phyloP scores from a whole-genome alignment of 495 filamentous ascomycete species.

The Neurospora sp. region DNA sequence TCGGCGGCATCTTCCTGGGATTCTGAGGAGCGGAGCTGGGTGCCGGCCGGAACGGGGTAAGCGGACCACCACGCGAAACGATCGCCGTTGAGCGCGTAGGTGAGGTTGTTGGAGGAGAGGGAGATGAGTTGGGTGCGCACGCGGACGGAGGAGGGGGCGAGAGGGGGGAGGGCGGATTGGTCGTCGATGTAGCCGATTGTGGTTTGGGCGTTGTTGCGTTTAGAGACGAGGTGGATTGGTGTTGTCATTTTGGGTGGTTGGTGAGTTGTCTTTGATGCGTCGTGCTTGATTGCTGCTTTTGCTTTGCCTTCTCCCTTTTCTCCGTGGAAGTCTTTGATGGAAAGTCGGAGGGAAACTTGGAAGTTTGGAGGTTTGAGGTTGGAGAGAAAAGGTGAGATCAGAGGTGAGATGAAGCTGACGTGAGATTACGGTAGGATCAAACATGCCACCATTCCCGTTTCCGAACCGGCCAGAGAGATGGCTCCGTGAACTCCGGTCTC shows the following conservation, averaged over 20 bases:
- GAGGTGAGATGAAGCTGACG: neutral
- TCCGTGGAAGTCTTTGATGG: neutral
- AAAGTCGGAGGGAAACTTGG: neutral
- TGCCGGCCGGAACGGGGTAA: slow-evolving; percentile 22
- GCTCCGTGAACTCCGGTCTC: neutral
- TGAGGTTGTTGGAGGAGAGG: slow-evolving; percentile 37
- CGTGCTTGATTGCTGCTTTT: neutral
- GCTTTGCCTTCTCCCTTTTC: too few species aligned
- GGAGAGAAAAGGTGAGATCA: neutral
- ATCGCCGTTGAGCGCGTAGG: slow-evolving; percentile 30
- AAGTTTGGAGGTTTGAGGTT: neutral
- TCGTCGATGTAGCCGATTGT: neutral
- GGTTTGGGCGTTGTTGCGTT: slow-evolving; percentile 1
- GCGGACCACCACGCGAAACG: slow-evolving; percentile 19
- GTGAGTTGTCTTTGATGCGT: neutral
- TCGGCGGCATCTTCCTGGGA: neutral
- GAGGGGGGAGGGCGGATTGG: neutral
- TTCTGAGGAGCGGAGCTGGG: neutral
- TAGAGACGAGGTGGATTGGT: slow-evolving; percentile 4
- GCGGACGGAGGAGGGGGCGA: slow-evolving; percentile 19
- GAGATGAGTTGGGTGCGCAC: slow-evolving; percentile 25
- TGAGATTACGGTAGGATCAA: neutral
- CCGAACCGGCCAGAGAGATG: neutral
- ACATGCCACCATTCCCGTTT: neutral
- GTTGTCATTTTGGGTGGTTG: neutral